Percentiles rank a stretch among this genome's conserved stretches.
phyloP scores from a whole-genome alignment of 768 basidiomycete genomes.

The Pleurotus salmoneostramineus region DNA sequence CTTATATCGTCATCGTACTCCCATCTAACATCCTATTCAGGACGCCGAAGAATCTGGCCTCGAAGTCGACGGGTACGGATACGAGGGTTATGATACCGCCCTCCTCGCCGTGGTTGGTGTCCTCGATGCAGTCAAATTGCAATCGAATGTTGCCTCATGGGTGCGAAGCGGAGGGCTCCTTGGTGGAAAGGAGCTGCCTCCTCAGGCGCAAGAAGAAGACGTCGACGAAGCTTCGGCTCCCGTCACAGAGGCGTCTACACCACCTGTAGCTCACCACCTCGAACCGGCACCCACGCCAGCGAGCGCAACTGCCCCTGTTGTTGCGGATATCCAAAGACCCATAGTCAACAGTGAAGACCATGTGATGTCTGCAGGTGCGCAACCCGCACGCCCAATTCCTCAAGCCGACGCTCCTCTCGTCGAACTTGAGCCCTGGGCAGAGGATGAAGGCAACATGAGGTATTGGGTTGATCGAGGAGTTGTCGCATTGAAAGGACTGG shows the following conservation, averaged over 20 bases:
- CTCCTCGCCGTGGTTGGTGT: slow-evolving; percentile 67
- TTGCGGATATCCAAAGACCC: background rate
- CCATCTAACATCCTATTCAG: background rate
- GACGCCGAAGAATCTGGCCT: background rate
- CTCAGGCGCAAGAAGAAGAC: no score
- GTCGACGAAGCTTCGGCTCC: no score
- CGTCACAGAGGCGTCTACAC: no score
- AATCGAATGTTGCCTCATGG: slow-evolving; percentile 70
- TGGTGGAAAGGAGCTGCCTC: background rate
- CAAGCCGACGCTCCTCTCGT: background rate
- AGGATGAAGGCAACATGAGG: slow-evolving; percentile 31
- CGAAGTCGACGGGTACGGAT: background rate
- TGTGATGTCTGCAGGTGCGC: background rate
- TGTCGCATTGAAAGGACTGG: slow-evolving; percentile 41
- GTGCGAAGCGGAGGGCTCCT: slow-evolving; percentile 50
- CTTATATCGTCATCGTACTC: no score
- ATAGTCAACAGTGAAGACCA: background rate
- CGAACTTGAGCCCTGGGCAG: slow-evolving; percentile 45
- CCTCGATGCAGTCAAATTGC: slow-evolving; percentile 51
- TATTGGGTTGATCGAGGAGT: slow-evolving; percentile 55
- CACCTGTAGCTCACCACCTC: no score
- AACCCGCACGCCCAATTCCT: background rate
- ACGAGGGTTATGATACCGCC: slow-evolving; percentile 40
- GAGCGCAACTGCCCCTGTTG: background rate
- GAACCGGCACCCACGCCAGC: no score